Base-by-base conservation (phyloP, 2,329 filamentous ascomycete species). In the Colletotrichum lindemuthianum region DNA sequence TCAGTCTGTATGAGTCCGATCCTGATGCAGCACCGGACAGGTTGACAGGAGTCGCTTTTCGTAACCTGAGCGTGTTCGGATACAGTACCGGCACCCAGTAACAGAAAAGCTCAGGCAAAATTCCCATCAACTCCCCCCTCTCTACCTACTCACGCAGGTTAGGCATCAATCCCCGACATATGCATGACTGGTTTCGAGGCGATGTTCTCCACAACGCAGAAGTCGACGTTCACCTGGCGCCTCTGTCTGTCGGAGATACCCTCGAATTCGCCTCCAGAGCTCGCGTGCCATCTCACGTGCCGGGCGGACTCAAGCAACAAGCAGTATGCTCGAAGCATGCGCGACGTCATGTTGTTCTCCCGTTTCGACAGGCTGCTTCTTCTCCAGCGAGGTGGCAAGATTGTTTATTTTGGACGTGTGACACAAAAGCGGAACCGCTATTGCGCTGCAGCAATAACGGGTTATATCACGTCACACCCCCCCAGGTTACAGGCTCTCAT, bases 201-300 rank as follows among this genome's bases (percentile, higher is more conserved):
- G 88, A 90, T 72, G 86, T 86, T 45, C 90, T 90, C 69, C 90
- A 90, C 73, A 89, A 86, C 0, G 87, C 87, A 40, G 88, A 90
- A 72, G 86, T 88, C 15, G 88, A 90, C 71, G 83, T 86, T 8
- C 86, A 88, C 71, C 88, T 88, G 66, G 84, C 86, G 0, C 80
- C 81, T 69, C 74, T 89, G 66, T 84, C 81, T 4, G 86, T 89
- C 13, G 86, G 85, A 54, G 84, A 89, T 67, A 90, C 87, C 0
- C 78, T 89, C 13, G 82, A 81, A 63, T 89, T 89, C 59, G 87
- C 87, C 15, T 86, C 87, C 4, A 77, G 82, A 11, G 84, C 86
- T 32, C 75, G 84, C 59, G 78, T 82, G 12, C 83, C 84, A 0
- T 75, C 78, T 33, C 72, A 76, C 41, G 76, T 82, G 8, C 82